A percentile compares a stretch with the other conserved stretches of the same genome.
These are phyloP conservation scores for Candida suzukii DNA, from an alignment of 805 yeast species.

Conservation along the genomic window DNA sequence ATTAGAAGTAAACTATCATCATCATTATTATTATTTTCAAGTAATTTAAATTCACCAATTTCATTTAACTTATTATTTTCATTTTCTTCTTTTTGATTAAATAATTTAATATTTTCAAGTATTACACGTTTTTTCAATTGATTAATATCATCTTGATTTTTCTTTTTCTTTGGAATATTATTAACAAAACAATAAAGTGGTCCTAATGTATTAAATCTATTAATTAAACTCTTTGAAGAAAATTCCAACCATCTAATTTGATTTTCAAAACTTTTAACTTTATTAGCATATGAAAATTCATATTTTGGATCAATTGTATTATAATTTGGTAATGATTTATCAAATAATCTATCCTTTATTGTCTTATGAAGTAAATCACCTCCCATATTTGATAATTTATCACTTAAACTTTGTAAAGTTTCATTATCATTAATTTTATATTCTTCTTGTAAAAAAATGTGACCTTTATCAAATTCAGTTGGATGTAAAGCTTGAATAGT, in stretches of 20 bases:
- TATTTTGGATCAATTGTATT: conserved; percentile 19
- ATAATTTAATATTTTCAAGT: conserved; percentile 30
- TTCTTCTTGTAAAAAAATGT: conserved; percentile 51
- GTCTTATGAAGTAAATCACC: conserved; percentile 48
- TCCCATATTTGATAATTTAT: conserved; percentile 52
- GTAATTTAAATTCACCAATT: conserved; percentile 21
- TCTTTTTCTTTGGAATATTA: conserved; percentile 22
- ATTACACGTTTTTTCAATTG: conserved; percentile 33
- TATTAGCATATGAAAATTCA: conserved; percentile 49
- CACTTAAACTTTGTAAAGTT: conserved; percentile 37
- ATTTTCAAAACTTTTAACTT: conserved; percentile 35
- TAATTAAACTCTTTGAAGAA: conserved; percentile 30
- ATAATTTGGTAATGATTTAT: conserved; percentile 12
- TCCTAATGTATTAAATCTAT: conserved; percentile 48
- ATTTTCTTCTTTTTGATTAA: not conserved
- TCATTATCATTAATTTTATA: conserved; percentile 35
- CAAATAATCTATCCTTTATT: conserved; percentile 27
- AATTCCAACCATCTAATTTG: conserved; percentile 41
- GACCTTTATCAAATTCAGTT: conserved; percentile 74
- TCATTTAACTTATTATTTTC: not conserved
- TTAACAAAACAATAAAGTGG: conserved; percentile 42
- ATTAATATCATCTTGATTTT: not conserved
- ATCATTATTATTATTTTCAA: conserved; percentile 5
- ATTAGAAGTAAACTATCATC: conserved; percentile 28
- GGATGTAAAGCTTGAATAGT: conserved; percentile 90